phyloP scores from a whole-genome alignment of 2,329 filamentous ascomycete species.

The Fusarium nematophilum region DNA sequence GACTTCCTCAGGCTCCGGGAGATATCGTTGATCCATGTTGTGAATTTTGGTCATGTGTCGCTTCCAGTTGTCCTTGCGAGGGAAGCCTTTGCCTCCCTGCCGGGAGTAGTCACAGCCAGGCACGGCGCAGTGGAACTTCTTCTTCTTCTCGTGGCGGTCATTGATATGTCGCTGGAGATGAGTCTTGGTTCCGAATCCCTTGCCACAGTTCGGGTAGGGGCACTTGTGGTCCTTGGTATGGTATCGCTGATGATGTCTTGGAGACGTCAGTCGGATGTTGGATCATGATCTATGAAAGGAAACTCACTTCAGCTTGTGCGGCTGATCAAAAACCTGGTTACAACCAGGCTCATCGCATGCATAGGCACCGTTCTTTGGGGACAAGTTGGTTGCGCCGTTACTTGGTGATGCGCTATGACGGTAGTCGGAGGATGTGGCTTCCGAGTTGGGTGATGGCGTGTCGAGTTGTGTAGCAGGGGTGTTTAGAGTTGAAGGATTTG shows the following conservation, averaged over 20 bases:
- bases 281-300: neutral
- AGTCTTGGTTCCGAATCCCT: constrained; percentile 70
- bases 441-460: constrained; percentile 55
- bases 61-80: constrained; percentile 72
- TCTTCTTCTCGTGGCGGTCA: constrained; percentile 69
- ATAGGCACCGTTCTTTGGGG: constrained; percentile 46
- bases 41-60: constrained; percentile 72
- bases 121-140: constrained; percentile 68
- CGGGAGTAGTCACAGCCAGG: constrained; percentile 67
- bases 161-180: constrained; percentile 72
- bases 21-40: constrained; percentile 52
- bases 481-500: constrained; percentile 55
- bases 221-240: constrained; percentile 71
- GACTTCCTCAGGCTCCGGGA: constrained; percentile 56
- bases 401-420: constrained; percentile 52
- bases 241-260: constrained; percentile 70
- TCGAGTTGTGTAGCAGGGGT: constrained; percentile 61
- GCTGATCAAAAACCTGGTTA: constrained; percentile 62
- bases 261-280: neutral
- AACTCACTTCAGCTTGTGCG: constrained; percentile 69
- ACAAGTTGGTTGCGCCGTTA: constrained; percentile 38
- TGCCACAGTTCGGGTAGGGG: constrained; percentile 63
- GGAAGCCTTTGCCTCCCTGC: constrained; percentile 67
- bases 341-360: constrained; percentile 53
- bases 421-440: constrained; percentile 48